phyloP scores from a whole-genome alignment of 768 basidiomycete species.

The Suillus clintonianus region DNA sequence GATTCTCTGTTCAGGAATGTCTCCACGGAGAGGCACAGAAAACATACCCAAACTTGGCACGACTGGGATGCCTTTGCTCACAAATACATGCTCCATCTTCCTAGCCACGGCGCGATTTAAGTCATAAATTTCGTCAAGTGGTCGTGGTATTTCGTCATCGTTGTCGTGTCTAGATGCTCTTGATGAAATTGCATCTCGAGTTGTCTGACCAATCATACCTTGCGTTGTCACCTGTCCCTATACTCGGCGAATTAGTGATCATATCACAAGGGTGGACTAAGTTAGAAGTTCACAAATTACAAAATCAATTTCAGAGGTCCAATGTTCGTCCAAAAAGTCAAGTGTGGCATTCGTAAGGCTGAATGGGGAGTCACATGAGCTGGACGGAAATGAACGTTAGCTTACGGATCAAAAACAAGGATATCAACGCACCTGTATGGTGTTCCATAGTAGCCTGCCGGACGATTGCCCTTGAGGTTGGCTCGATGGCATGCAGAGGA shows the following conservation, averaged over 20 bases:
- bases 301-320: slow-evolving; percentile 85
- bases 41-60: slow-evolving; percentile 74
- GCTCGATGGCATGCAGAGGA: slow-evolving; percentile 65
- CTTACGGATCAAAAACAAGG: not conserved
- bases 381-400: slow-evolving; percentile 24
- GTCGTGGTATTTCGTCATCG: slow-evolving; percentile 76
- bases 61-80: slow-evolving; percentile 67
- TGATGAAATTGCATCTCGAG: not conserved
- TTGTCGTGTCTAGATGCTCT: slow-evolving; percentile 67
- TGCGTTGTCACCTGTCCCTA: slow-evolving; percentile 80
- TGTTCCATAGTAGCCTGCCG: slow-evolving; percentile 63
- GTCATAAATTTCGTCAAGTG: slow-evolving; percentile 73
- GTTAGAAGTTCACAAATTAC: slow-evolving; percentile 65
- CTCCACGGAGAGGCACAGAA: not conserved
- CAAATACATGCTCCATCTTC: slow-evolving; percentile 73
- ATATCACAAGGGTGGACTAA: not conserved
- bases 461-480: slow-evolving; percentile 53
- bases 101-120: slow-evolving; percentile 68
- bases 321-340: slow-evolving; percentile 75
- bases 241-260: not conserved
- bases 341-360: slow-evolving; percentile 77
- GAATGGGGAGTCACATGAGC: slow-evolving; percentile 84
- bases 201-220: slow-evolving; percentile 38
- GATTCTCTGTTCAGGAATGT: not conserved
- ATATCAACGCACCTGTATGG: slow-evolving; percentile 57